Evolutionary conservation across 108 stramenopile genomes (phyloP).

Genomic region (Cyclostephanos invisitatus): DNA sequence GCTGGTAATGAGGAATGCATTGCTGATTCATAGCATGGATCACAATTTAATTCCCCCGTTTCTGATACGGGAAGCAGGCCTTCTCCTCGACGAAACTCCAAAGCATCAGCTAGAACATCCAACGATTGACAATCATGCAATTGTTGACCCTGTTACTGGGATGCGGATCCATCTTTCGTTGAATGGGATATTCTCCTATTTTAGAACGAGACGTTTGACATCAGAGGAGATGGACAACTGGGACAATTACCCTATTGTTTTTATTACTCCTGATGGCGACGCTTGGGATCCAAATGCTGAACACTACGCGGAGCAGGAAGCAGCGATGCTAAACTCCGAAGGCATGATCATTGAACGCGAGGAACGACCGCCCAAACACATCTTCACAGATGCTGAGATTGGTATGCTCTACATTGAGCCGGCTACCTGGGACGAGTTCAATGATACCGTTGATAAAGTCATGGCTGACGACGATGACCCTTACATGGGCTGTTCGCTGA

Average conservation of each 20-base stretch:
- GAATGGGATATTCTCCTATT: conserved; percentile 7
- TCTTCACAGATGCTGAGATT: not conserved
- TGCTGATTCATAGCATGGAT: conserved; percentile 41
- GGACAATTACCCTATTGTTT: not conserved
- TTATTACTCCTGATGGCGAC: conserved; percentile 20
- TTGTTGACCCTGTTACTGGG: not conserved
- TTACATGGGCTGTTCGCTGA: not conserved
- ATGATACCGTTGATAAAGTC: not conserved
- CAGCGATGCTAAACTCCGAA: conserved; percentile 24
- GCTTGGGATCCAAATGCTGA: conserved; percentile 20
- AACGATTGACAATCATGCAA: not conserved
- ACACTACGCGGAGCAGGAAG: conserved; percentile 30
- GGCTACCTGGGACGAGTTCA: not conserved
- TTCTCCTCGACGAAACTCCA: conserved; percentile 5
- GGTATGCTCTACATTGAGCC: not conserved
- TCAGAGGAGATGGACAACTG: not conserved
- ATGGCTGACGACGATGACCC: not conserved
- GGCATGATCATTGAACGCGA: conserved; percentile 10
- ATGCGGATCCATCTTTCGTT: not conserved
- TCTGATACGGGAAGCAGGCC: conserved; percentile 14
- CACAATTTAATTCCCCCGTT: conserved; percentile 29
- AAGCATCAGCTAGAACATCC: conserved; percentile 2
- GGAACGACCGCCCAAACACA: not conserved
- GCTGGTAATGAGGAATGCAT: conserved; percentile 14
- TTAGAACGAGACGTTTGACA: not conserved